Base-by-base conservation (phyloP, 1,284 basidiomycete genomes). In the Ceratobasidium sp. region DNA sequence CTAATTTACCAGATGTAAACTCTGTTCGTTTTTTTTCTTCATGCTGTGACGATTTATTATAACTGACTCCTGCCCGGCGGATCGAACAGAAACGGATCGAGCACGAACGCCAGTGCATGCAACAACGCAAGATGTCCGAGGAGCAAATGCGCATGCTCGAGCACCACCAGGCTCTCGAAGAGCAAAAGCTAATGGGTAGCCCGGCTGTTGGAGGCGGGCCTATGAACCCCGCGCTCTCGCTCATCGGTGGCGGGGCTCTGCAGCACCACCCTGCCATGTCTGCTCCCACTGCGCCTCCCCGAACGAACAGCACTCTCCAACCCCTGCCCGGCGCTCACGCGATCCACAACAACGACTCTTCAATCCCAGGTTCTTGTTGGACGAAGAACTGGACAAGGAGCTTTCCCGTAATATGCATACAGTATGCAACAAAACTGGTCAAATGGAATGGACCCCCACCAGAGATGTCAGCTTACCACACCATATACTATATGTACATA, bases 121-220 rank as follows among this genome's bases (percentile, higher is more conserved):
- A 93, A 73, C 95, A 97, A 82, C 90, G 94, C 80, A 92, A 91
- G 82, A 84, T 93, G 79, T 97, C 98, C 81, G 96, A 96, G 82
- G 93, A 96, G 79, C 94, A 97, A 83, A 96, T 97, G 92, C 89
- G 91, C 73, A 90, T 87, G 77, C 87, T 98, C 76, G 96, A 98
- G 83, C 92, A 94, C 78, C 92, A 95, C 81, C 95, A 98, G 83
- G 90, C 91, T 22, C 91, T 84, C 24, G 83, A 94, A 80, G 85
- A 86, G 77, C 78, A 79, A 51, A 93, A 92, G 81, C 86, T 94
- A 49, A 88, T 95, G 68, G 68, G 68, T 5, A 71, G 68, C 46
- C 56, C 68, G 78, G 88, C 56, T 22, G n/a, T 68, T 43, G 46
- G 39, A 27, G 58, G 58, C 14, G 48, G 24, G n/a, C 59, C 61